A percentile compares a stretch with the other conserved stretches of the same genome.
phyloP scores from a whole-genome alignment of 2,329 filamentous ascomycete species.

The Fusarium beomiforme region DNA sequence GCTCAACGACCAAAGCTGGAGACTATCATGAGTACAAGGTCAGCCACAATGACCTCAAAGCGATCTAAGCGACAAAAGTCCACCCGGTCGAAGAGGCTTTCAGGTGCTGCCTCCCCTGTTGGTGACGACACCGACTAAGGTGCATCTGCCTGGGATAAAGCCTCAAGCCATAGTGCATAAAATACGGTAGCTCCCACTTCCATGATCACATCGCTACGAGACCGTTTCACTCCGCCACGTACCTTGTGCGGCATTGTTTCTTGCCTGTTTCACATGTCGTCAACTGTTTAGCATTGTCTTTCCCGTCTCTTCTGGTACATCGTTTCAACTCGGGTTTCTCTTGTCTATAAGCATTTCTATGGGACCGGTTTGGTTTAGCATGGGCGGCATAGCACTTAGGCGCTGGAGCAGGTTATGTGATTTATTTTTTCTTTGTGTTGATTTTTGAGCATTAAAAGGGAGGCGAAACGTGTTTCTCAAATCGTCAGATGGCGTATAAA shows the following conservation, averaged over 20 bases:
- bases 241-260: conserved; percentile 6
- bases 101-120: conserved; percentile 50
- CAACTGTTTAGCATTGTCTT: conserved; percentile 13
- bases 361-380: conserved; percentile 31
- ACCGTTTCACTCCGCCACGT: conserved; percentile 13
- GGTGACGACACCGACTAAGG: conserved; percentile 50
- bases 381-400: conserved; percentile 42
- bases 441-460: conserved; percentile 18
- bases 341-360: conserved; percentile 41
- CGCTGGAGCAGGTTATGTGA: conserved; percentile 33
- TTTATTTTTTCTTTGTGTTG: conserved; percentile 30
- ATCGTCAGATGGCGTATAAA: conserved; percentile 20
- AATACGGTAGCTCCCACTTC: conserved; percentile 15
- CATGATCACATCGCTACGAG: conserved; percentile 16
- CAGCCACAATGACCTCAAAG: conserved; percentile 43
- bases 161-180: conserved; percentile 17
- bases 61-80: conserved; percentile 45
- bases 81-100: conserved; percentile 43
- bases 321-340: conserved; percentile 21
- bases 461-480: conserved; percentile 27
- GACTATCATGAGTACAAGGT: conserved; percentile 58
- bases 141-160: conserved; percentile 16
- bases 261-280: conserved; percentile 15
- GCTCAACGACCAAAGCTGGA: conserved; percentile 57
- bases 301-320: conserved; percentile 21